Percentiles rank a stretch among this genome's conserved stretches.
These are phyloP conservation scores for Verticillium nonalfalfae DNA, from an alignment of 2,329 filamentous ascomycete genomes.

Conservation along the genomic window DNA sequence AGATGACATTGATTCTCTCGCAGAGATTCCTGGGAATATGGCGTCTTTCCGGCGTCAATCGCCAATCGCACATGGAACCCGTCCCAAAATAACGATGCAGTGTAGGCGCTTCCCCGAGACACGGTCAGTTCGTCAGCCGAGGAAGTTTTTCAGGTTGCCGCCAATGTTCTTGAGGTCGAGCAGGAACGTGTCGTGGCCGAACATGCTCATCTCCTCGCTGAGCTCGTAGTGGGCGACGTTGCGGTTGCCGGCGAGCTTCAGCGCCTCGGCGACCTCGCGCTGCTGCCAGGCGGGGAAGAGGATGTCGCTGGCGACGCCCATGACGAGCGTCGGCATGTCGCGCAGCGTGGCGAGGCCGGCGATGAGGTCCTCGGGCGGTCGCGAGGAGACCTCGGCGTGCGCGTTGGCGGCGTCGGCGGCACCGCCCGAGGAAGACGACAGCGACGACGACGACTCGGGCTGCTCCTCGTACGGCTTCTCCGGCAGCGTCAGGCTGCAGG, in stretches of 20 bases:
- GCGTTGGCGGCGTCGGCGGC: constrained; percentile 19
- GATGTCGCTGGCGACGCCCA: constrained; percentile 94
- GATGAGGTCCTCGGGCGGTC: constrained; percentile 74
- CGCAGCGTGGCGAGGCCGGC: constrained; percentile 65
- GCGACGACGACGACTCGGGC: constrained; percentile 37
- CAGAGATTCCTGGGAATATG: no score
- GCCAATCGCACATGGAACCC: no score
- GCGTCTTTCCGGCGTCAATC: no score
- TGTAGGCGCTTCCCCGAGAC: no score
- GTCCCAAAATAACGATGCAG: no score
- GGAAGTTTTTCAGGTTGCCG: constrained; percentile 71
- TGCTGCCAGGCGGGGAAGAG: constrained; percentile 98
- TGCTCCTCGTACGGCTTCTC: constrained; percentile 83
- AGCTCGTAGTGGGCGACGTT: constrained; percentile 84
- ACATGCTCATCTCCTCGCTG: constrained; percentile 88
- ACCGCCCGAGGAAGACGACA: constrained; percentile 9
- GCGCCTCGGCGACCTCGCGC: constrained; percentile 80
- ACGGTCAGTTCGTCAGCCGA: constrained; percentile 43
- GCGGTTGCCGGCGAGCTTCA: constrained; percentile 71
- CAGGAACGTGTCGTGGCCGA: constrained; percentile 95
- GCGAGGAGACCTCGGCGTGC: constrained; percentile 24
- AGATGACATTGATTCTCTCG: no score
- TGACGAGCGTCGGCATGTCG: constrained; percentile 75
- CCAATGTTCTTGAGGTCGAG: constrained; percentile 90
- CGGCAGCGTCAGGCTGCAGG: constrained; percentile 78